phyloP scores from a whole-genome alignment of 2,329 filamentous ascomycete genomes.

The Leptographium galeiforme region DNA sequence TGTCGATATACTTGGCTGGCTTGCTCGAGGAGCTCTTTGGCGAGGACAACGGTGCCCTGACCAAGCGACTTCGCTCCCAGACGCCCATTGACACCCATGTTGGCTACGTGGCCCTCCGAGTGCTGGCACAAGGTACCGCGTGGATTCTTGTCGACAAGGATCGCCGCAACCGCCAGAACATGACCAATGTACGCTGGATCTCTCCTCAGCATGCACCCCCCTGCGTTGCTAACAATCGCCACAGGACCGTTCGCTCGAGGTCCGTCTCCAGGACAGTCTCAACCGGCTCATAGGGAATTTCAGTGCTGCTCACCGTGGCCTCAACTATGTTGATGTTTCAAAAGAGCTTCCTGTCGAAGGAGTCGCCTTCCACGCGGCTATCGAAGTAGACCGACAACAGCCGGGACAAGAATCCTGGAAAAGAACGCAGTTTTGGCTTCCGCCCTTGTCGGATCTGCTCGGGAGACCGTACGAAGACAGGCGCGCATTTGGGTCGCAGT shows the following conservation, averaged over 20 bases:
- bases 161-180: conserved; percentile 11
- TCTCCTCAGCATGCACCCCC: background rate
- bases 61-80: conserved; percentile 2
- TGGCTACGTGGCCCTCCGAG: conserved; percentile 9
- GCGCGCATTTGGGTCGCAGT: background rate
- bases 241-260: conserved; percentile 6
- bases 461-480: background rate
- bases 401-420: background rate
- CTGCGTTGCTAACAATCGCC: background rate
- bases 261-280: conserved; percentile 5
- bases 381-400: background rate
- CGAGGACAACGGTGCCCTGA: background rate
- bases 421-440: conserved; percentile 4
- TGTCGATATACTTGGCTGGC: conserved; percentile 2
- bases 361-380: background rate
- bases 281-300: conserved; percentile 5
- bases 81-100: conserved; percentile 4
- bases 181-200: background rate
- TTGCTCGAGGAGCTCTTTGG: conserved; percentile 7
- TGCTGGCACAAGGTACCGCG: conserved; percentile 8
- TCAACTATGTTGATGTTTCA: background rate
- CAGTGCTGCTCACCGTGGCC: background rate
- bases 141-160: conserved; percentile 10
- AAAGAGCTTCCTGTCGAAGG: background rate
- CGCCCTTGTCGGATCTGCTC: background rate